Conservation (phyloP, 805 yeast genomes). For the Saturnispora gosingensis region DNA sequence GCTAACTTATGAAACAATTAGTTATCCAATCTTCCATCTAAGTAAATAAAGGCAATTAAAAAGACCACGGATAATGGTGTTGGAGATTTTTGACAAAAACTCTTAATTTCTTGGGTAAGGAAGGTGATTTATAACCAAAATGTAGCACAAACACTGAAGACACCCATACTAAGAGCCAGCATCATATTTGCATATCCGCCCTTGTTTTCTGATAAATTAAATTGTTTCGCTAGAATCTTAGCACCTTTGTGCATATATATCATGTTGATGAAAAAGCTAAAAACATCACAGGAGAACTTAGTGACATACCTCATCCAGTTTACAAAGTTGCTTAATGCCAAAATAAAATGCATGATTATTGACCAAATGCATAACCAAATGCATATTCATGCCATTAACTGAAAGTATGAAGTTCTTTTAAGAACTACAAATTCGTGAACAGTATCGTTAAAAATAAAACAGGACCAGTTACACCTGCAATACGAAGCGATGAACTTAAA, state of each 20-base stretch:
- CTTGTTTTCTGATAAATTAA: conserved; percentile 30
- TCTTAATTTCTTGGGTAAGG: conserved; percentile 50
- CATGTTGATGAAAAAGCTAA: conserved; percentile 83
- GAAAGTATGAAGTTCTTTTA: conserved; percentile 50
- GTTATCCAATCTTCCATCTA: conserved; percentile 64
- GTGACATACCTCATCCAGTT: conserved; percentile 63
- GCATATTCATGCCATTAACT: conserved; percentile 97
- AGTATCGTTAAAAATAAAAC: conserved; percentile 82
- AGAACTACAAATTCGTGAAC: conserved; percentile 65
- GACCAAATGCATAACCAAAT: conserved; percentile 91
- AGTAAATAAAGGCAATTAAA: conserved; percentile 85
- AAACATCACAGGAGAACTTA: conserved; percentile 79
- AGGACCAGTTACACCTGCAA: conserved; percentile 97
- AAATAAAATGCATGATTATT: conserved; percentile 64
- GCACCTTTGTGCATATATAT: no score
- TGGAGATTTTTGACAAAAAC: conserved; percentile 78
- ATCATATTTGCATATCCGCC: conserved; percentile 56
- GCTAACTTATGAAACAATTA: conserved; percentile 58
- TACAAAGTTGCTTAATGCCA: conserved; percentile 64
- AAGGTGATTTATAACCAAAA: conserved; percentile 53
- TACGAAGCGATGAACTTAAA: conserved; percentile 85
- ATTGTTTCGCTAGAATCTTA: conserved; percentile 69
- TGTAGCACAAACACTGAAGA: conserved; percentile 57
- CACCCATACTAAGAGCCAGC: conserved; percentile 63
- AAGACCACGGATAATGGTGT: conserved; percentile 80